Evolutionary conservation across 129 eudicot genomes (phyloP), one percentile per base, ranked within the genome.

Genomic region (Tagetes erecta): DNA sequence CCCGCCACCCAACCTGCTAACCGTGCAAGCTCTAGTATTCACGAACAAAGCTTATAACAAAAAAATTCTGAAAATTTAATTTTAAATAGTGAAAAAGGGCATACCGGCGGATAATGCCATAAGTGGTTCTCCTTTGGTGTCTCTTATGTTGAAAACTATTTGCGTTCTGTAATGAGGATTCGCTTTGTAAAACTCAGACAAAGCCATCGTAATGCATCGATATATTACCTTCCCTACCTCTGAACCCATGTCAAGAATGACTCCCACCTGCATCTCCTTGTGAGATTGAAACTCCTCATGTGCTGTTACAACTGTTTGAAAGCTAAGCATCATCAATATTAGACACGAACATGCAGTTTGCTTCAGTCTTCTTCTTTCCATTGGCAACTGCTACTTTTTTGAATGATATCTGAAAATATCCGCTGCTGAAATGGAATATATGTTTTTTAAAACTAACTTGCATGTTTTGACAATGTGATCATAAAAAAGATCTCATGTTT

Each of bases 161-260:
- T 74, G 77, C 27, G 76, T 73, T 66, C 0, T 45, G 36, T 71
- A 79, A 39, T 72, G 46, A 73, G 39, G 67, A 77, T 80, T 77
- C 2, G 52, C 20, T 1, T 13, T 13, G 49, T 80, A 83, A 67
- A 83, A 79, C 41, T 80, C 84, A 0, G 84, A 76, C 20, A 81
- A 8, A 1, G 76, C 85, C 76, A 78, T 73, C 0, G 12, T 31
- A 68, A 73, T 77, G 83, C 80, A 76, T 57, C 77, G 58, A 36
- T 72, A 35, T 36, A 76, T 35, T 10, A 60, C 47, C 27, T 80
- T 68, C 30, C 82, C 87, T 2, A 46, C 70, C 70, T 13, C 2
- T 57, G 88, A 84, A 34, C 68, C 50, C 76, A 56, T 73, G 55
- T 80, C 85, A 74, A 84, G 67, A 69, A 84, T 77, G 63, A 77